Evolutionary conservation across 2,329 filamentous ascomycete species (phyloP).

Genomic region (Fusarium mundagurra): DNA sequence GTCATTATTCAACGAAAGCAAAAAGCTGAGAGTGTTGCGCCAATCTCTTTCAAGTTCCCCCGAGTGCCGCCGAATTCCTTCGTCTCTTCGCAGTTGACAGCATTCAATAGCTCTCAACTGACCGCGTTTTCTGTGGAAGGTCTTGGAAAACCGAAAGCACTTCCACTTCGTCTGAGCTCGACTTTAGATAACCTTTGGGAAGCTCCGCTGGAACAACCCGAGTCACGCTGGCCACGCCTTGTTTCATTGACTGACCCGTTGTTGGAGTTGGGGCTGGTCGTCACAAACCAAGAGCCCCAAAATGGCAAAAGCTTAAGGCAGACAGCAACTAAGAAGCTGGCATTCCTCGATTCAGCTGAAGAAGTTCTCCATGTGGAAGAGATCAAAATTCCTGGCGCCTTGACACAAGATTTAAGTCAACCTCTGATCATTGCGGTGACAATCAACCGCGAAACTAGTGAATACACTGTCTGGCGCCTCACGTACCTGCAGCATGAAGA

Average conservation of each 20-base stretch:
- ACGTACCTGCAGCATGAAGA: slow-evolving; percentile 78
- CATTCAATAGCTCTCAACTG: slow-evolving; percentile 61
- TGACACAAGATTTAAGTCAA: slow-evolving; percentile 51
- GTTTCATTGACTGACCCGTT: slow-evolving; percentile 89
- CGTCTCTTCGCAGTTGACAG: slow-evolving; percentile 72
- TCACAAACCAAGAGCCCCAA: slow-evolving; percentile 64
- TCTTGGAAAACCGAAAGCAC: slow-evolving; percentile 63
- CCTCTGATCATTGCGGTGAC: slow-evolving; percentile 81
- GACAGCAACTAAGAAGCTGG: slow-evolving; percentile 53
- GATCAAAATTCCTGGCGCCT: slow-evolving; percentile 63
- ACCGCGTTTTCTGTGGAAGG: slow-evolving; percentile 67
- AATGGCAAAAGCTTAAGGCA: slow-evolving; percentile 43
- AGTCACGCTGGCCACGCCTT: slow-evolving; percentile 75
- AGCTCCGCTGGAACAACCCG: slow-evolving; percentile 59
- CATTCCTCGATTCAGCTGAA: slow-evolving; percentile 78
- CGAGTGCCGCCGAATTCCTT: slow-evolving; percentile 85
- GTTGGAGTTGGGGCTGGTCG: slow-evolving; percentile 84
- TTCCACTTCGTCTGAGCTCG: slow-evolving; percentile 61
- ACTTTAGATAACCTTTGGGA: slow-evolving; percentile 70
- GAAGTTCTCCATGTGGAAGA: slow-evolving; percentile 86
- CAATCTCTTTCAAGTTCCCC: slow-evolving; percentile 65
- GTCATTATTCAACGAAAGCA: slow-evolving; percentile 87
- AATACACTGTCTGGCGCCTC: slow-evolving; percentile 87
- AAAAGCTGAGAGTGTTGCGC: slow-evolving; percentile 58
- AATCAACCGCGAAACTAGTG: slow-evolving; percentile 77